Percentiles rank a stretch among this genome's conserved stretches.
Evolutionary conservation across 371 early-diverging fungal species (phyloP).

Genomic region (Mortierella sp.): DNA sequence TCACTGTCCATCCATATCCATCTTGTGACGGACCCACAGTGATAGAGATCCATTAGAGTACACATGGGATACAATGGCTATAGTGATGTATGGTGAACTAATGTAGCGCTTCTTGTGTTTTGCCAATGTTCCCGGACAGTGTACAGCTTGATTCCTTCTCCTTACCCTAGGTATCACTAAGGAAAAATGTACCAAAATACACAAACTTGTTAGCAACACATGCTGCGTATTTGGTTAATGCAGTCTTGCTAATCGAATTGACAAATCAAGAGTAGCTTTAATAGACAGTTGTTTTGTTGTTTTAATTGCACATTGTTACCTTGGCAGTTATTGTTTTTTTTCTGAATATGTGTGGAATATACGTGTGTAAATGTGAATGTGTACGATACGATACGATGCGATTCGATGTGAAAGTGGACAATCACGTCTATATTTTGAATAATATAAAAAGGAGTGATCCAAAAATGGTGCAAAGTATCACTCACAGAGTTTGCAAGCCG

Average conservation of each 20-base stretch:
- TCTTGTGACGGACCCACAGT: neutral
- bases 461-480: slow-evolving; percentile 1
- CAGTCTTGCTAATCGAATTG: neutral
- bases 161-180: neutral
- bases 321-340: neutral
- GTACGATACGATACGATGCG: neutral
- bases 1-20: neutral
- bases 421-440: slow-evolving; percentile 3
- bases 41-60: too few relatives aligned
- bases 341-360: neutral
- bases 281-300: too few relatives aligned
- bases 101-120: too few relatives aligned
- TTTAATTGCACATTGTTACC: neutral
- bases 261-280: neutral
- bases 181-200: neutral
- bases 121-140: too few relatives aligned
- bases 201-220: neutral
- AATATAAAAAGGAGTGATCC: neutral
- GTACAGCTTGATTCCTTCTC: neutral
- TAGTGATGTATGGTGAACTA: too few relatives aligned
- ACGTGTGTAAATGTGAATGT: neutral
- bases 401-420: neutral
- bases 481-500: neutral
- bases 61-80: too few relatives aligned
- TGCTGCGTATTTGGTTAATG: neutral